Evolutionary conservation across 352 stramenopile species (phyloP).

Genomic region (Plasmopara muralis): DNA sequence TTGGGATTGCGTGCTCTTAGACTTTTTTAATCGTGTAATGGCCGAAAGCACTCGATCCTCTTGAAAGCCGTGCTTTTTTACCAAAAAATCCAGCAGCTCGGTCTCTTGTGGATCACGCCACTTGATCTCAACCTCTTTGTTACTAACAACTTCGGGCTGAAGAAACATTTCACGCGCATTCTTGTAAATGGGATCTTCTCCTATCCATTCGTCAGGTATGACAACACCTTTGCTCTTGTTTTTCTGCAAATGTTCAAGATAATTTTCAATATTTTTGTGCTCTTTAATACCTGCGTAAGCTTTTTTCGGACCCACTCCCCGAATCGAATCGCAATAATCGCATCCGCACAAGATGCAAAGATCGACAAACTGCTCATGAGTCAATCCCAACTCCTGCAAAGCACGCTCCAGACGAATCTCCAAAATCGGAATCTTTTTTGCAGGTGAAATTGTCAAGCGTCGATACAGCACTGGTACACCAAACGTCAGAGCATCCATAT

Average conservation of each 20-base stretch:
- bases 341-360: slow-evolving; percentile 98
- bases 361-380: slow-evolving; percentile 96
- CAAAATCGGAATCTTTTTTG: slow-evolving; percentile 87
- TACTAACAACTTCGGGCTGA: slow-evolving; percentile 55
- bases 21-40: slow-evolving; percentile 96
- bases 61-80: slow-evolving; percentile 97
- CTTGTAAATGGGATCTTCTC: slow-evolving; percentile 89
- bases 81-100: slow-evolving; percentile 90
- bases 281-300: slow-evolving; percentile 95
- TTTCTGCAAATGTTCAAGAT: slow-evolving; percentile 88
- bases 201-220: slow-evolving; percentile 80
- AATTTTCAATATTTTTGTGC: slow-evolving; percentile 93
- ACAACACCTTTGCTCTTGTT: slow-evolving; percentile 77
- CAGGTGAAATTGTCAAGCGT: slow-evolving; percentile 81
- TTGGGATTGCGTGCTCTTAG: slow-evolving; percentile 92
- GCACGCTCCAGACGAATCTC: slow-evolving; percentile 89
- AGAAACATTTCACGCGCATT: slow-evolving; percentile 92
- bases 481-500: slow-evolving; percentile 99
- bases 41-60: slow-evolving; percentile 86
- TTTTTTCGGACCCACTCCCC: slow-evolving; percentile 97
- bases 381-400: slow-evolving; percentile 91
- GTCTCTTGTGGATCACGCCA: slow-evolving; percentile 90
- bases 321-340: slow-evolving; percentile 98
- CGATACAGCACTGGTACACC: slow-evolving; percentile 93
- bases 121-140: slow-evolving; percentile 85